Evolutionary conservation across 768 basidiomycete species (phyloP).

Genomic region (Floccularia luteovirens): DNA sequence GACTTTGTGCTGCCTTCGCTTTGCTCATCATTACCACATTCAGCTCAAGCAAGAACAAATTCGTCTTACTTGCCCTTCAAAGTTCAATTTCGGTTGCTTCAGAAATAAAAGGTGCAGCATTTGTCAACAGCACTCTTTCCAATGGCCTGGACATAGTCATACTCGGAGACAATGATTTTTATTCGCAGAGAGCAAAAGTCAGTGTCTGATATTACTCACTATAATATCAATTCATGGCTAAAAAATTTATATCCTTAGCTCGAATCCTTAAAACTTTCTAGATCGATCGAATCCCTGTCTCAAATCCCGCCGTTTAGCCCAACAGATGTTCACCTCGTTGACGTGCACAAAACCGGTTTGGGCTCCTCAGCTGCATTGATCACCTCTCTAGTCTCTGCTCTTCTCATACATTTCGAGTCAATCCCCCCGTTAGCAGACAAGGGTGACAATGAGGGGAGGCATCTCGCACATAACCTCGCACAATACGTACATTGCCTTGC

Average conservation of each 20-base stretch:
- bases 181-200: constrained; percentile 87
- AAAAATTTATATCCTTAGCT: too few relatives aligned
- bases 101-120: constrained; percentile 44
- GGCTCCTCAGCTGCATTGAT: constrained; percentile 97
- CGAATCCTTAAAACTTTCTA: constrained; percentile 48
- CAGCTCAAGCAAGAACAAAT: constrained; percentile 72
- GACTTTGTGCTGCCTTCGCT: constrained; percentile 6
- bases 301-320: constrained; percentile 71
- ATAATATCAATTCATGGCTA: background rate
- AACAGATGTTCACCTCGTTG: constrained; percentile 57
- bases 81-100: constrained; percentile 62
- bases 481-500: constrained; percentile 95
- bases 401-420: constrained; percentile 69
- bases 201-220: constrained; percentile 10
- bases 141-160: constrained; percentile 71
- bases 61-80: constrained; percentile 85
- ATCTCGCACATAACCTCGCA: constrained; percentile 83
- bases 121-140: constrained; percentile 33
- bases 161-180: constrained; percentile 95
- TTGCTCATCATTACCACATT: constrained; percentile 8
- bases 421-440: constrained; percentile 38
- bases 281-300: constrained; percentile 55
- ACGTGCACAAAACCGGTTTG: constrained; percentile 98
- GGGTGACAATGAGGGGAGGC: constrained; percentile 33
- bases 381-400: constrained; percentile 84